Percentiles rank a stretch among this genome's conserved stretches.
phyloP scores from a whole-genome alignment of 345 rosid species.

The Raphanus raphanistrum region DNA sequence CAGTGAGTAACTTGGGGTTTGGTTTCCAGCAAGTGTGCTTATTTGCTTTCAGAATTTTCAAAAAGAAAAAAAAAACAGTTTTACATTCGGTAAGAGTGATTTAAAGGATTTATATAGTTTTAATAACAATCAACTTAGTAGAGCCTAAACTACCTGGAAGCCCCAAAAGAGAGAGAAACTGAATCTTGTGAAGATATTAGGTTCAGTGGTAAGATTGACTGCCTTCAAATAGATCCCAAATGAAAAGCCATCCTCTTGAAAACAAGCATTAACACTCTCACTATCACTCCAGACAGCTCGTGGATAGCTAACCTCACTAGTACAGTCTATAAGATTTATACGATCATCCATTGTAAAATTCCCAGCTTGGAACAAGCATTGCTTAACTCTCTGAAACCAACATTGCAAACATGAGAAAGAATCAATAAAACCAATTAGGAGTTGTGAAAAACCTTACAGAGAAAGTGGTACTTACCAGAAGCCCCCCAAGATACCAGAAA shows the following conservation, averaged over 20 bases:
- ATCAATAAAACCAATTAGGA: neutral
- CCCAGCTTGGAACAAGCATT: slow-evolving; percentile 41
- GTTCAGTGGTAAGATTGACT: slow-evolving; percentile 53
- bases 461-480: slow-evolving; percentile 52
- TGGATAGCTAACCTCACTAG: slow-evolving; percentile 4
- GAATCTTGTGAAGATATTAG: slow-evolving; percentile 54
- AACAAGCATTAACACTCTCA: slow-evolving; percentile 53
- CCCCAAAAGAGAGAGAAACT: slow-evolving; percentile 88
- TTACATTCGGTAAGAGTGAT: neutral
- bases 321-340: slow-evolving; percentile 59
- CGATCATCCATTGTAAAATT: slow-evolving; percentile 25
- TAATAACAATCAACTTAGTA: neutral
- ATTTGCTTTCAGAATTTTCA: slow-evolving; percentile 62
- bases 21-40: slow-evolving; percentile 92
- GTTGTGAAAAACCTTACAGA: neutral
- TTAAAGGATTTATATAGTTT: neutral
- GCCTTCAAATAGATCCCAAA: slow-evolving; percentile 62
- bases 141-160: slow-evolving; percentile 61
- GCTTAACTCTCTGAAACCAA: slow-evolving; percentile 72
- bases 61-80: neutral
- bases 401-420: neutral
- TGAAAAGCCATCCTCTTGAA: slow-evolving; percentile 36
- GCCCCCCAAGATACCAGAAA: slow-evolving; percentile 81
- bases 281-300: slow-evolving; percentile 35
- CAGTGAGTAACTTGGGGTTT: slow-evolving; percentile 64